Conservation (phyloP, 495 filamentous ascomycete species). For the Penicillium crystallinum region DNA sequence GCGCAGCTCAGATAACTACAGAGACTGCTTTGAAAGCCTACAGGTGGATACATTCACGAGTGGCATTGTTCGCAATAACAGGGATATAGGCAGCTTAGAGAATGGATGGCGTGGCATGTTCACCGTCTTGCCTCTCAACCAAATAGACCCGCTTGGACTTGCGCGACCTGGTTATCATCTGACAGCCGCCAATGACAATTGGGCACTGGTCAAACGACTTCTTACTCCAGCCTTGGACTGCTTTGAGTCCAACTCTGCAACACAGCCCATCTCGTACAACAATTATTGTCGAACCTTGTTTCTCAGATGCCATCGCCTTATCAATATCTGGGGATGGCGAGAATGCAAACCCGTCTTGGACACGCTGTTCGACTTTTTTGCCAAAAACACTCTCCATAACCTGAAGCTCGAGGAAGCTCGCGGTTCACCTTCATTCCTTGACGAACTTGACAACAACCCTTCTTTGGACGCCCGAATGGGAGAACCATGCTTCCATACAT, state of each 20-base stretch:
- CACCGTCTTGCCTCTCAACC: constrained; percentile 65
- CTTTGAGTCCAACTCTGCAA: constrained; percentile 52
- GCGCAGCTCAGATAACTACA: constrained; percentile 30
- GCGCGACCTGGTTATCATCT: constrained; percentile 53
- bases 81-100: constrained; percentile 59
- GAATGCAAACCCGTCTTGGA: constrained; percentile 74
- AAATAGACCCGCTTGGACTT: constrained; percentile 67
- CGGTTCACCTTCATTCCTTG: constrained; percentile 73
- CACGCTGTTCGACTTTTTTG: constrained; percentile 87
- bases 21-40: constrained; percentile 40
- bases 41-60: constrained; percentile 42
- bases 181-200: constrained; percentile 56
- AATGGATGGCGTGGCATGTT: constrained; percentile 68
- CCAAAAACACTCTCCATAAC: constrained; percentile 64
- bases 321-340: constrained; percentile 80
- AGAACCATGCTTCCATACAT: constrained; percentile 89
- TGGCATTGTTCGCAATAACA: constrained; percentile 11
- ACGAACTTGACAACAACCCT: constrained; percentile 60
- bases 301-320: constrained; percentile 71
- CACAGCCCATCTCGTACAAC: constrained; percentile 64
- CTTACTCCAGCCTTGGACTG: constrained; percentile 58
- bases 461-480: constrained; percentile 55
- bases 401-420: constrained; percentile 71
- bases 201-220: constrained; percentile 63
- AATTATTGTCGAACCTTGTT: constrained; percentile 72